Evolutionary conservation across 2,329 filamentous ascomycete species (phyloP).

Genomic region (Cladorrhinum sp.): DNA sequence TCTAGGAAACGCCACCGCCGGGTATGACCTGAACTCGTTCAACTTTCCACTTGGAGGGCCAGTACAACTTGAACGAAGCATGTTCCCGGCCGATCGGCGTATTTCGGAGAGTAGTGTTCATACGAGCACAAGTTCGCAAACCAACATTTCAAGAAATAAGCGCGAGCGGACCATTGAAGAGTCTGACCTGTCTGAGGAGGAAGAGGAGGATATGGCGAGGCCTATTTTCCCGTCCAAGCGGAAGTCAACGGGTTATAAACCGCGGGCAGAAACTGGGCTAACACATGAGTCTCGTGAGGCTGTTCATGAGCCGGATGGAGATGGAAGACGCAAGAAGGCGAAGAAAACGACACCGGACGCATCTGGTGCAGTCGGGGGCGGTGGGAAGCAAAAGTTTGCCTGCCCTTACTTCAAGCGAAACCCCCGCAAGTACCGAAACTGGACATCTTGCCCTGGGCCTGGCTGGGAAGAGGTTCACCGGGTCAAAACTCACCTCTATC

Average conservation of each 20-base stretch:
- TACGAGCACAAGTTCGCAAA: not conserved
- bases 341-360: not conserved
- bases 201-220: not conserved
- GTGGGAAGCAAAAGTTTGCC: constrained; percentile 22
- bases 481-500: constrained; percentile 28
- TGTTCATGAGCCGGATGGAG: not conserved
- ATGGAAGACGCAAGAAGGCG: constrained; percentile 25
- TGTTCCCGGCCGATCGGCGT: not conserved
- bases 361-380: not conserved
- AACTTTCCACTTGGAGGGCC: not conserved
- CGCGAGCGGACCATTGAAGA: not conserved
- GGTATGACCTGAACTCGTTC: not conserved
- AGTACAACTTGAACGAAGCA: not conserved
- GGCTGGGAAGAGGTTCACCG: constrained; percentile 29
- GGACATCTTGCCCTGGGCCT: constrained; percentile 28
- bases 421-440: constrained; percentile 26
- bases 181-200: not conserved
- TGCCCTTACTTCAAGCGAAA: constrained; percentile 30
- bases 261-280: not conserved
- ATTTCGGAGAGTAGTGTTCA: not conserved
- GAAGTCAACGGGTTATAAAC: not conserved
- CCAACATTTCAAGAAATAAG: not conserved
- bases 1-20: not conserved
- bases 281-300: not conserved
- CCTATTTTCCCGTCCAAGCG: not conserved